Evolutionary conservation across 1,139 yeast species (phyloP), one percentile per base, ranked within the genome.

Genomic region (Taiozyma sp.): DNA sequence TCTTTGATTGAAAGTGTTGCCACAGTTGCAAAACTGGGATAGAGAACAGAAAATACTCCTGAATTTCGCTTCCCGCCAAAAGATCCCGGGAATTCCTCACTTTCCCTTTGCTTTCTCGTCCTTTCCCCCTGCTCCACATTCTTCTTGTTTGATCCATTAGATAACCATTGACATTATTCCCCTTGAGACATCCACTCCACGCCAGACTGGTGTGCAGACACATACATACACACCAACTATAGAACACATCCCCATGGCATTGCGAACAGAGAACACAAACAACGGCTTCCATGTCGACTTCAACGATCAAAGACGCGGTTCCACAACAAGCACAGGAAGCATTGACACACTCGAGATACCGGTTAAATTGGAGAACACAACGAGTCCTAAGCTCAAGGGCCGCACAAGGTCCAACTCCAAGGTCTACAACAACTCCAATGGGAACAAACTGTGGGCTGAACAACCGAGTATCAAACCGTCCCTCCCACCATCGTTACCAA

Each of bases 351-450:
- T 56, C 21, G 57, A 55, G 6, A 22, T 59, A 10, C 55, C 59
- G 14, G 50, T 59, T 11, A 44, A 30, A 14, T 45, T 55, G 10
- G 61, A 53, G 1, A 24, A 14, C 14, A 43, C 46, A 29, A 48
- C 42, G 35, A 35, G 32, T 14, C 43, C 43, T 13, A 13, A 24
- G 5, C 43, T 50, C 3, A 53, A 52, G 46, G 53, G 56, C 21
- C 53, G 64, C 24, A 46, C 53, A 6, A 52, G 64, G 16, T 59
- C 63, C 11, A 54, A 56, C 34, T 61, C 64, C 16, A 59, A 58
- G 42, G 55, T 59, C 7, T 57, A 55, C n/a, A 52, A 52, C 16
- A 52, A 52, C 16, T 50, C 47, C 21, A 43, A 45, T 10, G 41
- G 19, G 29, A 37, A 30, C 21, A 42, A n/a, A 6, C 24, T 30